Evolutionary conservation across 164 flowering plant species (phyloP), one percentile per base, ranked within the genome.

Genomic region (Macadamia tetraphylla): DNA sequence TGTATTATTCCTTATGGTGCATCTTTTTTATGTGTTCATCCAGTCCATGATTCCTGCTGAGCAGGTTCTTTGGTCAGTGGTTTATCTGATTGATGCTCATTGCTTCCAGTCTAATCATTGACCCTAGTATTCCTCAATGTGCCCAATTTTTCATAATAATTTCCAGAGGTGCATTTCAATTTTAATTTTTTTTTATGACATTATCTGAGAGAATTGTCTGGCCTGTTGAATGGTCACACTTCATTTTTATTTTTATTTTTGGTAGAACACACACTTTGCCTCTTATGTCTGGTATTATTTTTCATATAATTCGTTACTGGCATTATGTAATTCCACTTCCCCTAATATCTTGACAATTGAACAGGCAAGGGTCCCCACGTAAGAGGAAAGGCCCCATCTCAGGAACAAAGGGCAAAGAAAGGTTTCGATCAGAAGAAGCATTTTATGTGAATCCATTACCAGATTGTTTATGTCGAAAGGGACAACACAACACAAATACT

Each of bases 361-460:
- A 48, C 88, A 91, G 98, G 84, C 92, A 85, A 83, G 99, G 99
- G 18, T 88, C 97, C 1, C 92, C 97, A 7, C 70, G 97, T 74
- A 92, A 83, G 79, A 86, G 99, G 71, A 92, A 86, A 81, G 99
- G 99, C 18, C 99, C 99, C 2, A 75, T 87, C 11, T 73, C 97
- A 3, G 99, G 99, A 73, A 90, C 99, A 44, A 94, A 78, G 86
- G 99, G 99, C 44, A 87, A 64, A 76, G 94, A 94, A 18, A 84
- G 99, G 78, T 88, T 92, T 73, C 89, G 96, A 10, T 84, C 99
- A 3, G 99, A 94, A 78, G 99, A 94, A 78, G 77, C 91, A 44
- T 94, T 94, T 75, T 94, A 90, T 66, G 97, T 80, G 76, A 94
- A 92, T 64, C 99, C 99, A 63, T 73, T 88, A 59, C 99, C 99